Evolutionary conservation across 441 rosid genomes (phyloP).

Genomic region (Hura crepitans): DNA sequence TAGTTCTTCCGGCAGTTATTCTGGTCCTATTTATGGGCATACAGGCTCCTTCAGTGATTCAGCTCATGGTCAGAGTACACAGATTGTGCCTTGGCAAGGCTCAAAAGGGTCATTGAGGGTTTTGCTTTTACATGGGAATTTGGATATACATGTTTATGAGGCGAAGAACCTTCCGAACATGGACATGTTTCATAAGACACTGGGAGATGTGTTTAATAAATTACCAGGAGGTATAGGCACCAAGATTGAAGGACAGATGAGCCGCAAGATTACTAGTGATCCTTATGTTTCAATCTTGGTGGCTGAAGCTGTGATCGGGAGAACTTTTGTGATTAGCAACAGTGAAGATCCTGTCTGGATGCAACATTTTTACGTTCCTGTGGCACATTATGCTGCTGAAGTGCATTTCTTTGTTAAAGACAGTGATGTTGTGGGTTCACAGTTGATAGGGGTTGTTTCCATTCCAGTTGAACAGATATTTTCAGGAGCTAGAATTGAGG

Average conservation of each 20-base stretch:
- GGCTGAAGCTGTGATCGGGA: slow-evolving; percentile 57
- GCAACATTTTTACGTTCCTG: slow-evolving; percentile 85
- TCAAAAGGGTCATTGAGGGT: slow-evolving; percentile 55
- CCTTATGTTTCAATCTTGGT: slow-evolving; percentile 80
- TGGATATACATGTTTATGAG: slow-evolving; percentile 70
- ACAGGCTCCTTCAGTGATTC: slow-evolving; percentile 42
- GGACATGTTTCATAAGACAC: slow-evolving; percentile 89
- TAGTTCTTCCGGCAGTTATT: slow-evolving; percentile 37
- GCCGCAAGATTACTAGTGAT: slow-evolving; percentile 70
- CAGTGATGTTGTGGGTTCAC: slow-evolving; percentile 88
- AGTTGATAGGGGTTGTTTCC: slow-evolving; percentile 68
- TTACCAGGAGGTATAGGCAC: slow-evolving; percentile 41
- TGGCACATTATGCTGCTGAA: slow-evolving; percentile 80
- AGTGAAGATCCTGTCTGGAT: slow-evolving; percentile 82
- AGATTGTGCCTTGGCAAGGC: slow-evolving; percentile 46
- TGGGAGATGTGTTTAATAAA: slow-evolving; percentile 54
- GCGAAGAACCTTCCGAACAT: slow-evolving; percentile 90
- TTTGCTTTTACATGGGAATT: slow-evolving; percentile 73
- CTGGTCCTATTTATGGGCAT: slow-evolving; percentile 25
- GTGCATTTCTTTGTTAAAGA: slow-evolving; percentile 88
- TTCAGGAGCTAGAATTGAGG: slow-evolving; percentile 63
- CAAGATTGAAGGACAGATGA: slow-evolving; percentile 50
- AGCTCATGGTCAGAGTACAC: slow-evolving; percentile 34
- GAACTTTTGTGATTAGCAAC: slow-evolving; percentile 83
- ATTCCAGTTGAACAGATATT: slow-evolving; percentile 76